phyloP scores from a whole-genome alignment of 2,329 filamentous ascomycete genomes.

The Davidsoniella eucalypti region DNA sequence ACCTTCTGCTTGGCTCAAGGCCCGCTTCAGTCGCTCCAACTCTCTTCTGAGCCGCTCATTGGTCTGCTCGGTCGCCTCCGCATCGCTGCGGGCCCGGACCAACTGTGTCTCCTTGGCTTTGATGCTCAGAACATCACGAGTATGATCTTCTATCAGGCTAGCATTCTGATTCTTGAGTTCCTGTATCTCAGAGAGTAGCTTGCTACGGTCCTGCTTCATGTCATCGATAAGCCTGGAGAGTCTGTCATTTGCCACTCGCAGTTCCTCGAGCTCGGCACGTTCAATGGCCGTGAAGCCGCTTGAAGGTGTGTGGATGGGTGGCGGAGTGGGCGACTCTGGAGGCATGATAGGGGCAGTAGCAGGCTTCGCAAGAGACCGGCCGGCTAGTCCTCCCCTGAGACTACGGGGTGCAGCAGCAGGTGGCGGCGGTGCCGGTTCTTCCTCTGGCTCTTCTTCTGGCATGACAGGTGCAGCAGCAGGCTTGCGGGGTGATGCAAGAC shows the following conservation, averaged over 20 bases:
- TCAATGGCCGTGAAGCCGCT: conserved; percentile 59
- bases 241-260: conserved; percentile 68
- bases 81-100: conserved; percentile 77
- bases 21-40: conserved; percentile 83
- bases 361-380: conserved; percentile 70
- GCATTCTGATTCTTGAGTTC: conserved; percentile 96
- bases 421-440: conserved; percentile 35
- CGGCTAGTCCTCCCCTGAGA: conserved; percentile 65
- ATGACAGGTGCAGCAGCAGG: conserved; percentile 30
- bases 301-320: conserved; percentile 29
- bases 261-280: conserved; percentile 78
- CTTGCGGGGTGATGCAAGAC: conserved; percentile 36
- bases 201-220: conserved; percentile 63
- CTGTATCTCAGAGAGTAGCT: conserved; percentile 70
- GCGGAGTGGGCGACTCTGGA: conserved; percentile 32
- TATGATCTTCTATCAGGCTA: conserved; percentile 92
- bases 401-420: conserved; percentile 46
- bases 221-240: conserved; percentile 63
- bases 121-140: conserved; percentile 83
- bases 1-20: conserved; percentile 47
- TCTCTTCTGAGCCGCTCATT: conserved; percentile 75
- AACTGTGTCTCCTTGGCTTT: conserved; percentile 98
- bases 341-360: conserved; percentile 32
- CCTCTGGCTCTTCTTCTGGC: conserved; percentile 39
- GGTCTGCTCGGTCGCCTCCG: conserved; percentile 71